A percentile compares a stretch with the other conserved stretches of the same genome.
These are phyloP conservation scores for Citropsis articulata DNA, from an alignment of 345 rosid species.

Conservation along the genomic window DNA sequence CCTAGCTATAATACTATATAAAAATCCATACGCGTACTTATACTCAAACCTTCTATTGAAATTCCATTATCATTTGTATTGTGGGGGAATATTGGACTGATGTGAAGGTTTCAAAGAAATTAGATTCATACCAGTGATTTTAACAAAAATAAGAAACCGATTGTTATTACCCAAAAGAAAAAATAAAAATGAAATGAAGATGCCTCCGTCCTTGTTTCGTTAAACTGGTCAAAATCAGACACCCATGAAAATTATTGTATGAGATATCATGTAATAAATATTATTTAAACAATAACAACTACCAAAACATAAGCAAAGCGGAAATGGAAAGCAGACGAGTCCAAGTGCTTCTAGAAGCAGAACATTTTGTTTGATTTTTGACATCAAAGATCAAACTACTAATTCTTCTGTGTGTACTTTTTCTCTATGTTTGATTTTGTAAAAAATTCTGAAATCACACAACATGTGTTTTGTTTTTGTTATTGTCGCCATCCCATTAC, in stretches of 20 bases:
- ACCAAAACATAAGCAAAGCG: background rate
- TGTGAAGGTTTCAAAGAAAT: background rate
- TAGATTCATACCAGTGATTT: background rate
- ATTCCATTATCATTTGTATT: background rate
- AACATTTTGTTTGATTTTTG: background rate
- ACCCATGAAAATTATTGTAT: background rate
- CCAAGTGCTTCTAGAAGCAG: background rate
- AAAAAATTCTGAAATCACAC: background rate
- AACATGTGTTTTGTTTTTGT: background rate
- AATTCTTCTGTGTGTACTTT: background rate
- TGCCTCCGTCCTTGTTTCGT: too few species aligned
- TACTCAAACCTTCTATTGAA: too few species aligned
- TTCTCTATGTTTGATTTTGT: background rate
- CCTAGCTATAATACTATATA: too few species aligned
- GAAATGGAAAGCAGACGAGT: background rate
- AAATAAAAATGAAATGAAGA: too few species aligned
- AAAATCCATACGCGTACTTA: too few species aligned
- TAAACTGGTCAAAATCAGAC: background rate
- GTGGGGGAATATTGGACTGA: background rate
- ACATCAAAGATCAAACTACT: background rate
- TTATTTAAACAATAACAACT: background rate
- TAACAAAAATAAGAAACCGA: background rate
- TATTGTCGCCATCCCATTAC: constrained; percentile 27
- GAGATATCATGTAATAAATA: too few species aligned
- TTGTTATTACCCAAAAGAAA: background rate